phyloP scores from a whole-genome alignment of 2,329 filamentous ascomycete species.

The Nemania diffusa region DNA sequence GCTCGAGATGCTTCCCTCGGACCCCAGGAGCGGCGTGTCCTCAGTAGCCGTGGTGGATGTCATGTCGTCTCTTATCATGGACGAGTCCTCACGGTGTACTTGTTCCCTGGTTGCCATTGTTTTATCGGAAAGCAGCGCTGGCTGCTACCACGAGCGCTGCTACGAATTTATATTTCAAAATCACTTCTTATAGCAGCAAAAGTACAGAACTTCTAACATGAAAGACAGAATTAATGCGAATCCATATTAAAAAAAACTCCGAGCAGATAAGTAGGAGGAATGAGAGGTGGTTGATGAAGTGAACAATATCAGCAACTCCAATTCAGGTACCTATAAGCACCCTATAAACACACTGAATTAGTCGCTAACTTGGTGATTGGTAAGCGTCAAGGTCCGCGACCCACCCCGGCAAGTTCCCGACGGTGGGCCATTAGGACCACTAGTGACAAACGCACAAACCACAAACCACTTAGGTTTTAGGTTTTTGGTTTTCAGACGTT shows the following conservation, averaged over 20 bases:
- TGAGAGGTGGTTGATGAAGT: neutral
- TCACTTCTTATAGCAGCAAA: neutral
- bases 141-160: neutral
- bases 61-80: constrained; percentile 25
- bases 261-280: neutral
- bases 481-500: too few species aligned
- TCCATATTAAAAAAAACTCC: neutral
- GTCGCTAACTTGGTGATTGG: neutral
- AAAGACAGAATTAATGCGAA: neutral
- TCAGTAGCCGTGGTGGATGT: constrained; percentile 37
- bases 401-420: neutral
- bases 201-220: too few species aligned
- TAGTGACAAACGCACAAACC: too few species aligned
- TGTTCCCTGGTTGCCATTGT: neutral
- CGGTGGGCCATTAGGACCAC: too few species aligned
- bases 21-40: constrained; percentile 45
- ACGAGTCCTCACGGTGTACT: neutral
- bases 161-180: neutral
- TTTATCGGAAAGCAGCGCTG: neutral
- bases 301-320: neutral
- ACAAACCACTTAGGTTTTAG: too few species aligned
- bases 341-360: neutral
- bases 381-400: neutral
- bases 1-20: constrained; percentile 30
- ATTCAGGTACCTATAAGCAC: neutral